Base-by-base conservation (phyloP, 345 rosid species). In the Diplotaxis tenuifolia region DNA sequence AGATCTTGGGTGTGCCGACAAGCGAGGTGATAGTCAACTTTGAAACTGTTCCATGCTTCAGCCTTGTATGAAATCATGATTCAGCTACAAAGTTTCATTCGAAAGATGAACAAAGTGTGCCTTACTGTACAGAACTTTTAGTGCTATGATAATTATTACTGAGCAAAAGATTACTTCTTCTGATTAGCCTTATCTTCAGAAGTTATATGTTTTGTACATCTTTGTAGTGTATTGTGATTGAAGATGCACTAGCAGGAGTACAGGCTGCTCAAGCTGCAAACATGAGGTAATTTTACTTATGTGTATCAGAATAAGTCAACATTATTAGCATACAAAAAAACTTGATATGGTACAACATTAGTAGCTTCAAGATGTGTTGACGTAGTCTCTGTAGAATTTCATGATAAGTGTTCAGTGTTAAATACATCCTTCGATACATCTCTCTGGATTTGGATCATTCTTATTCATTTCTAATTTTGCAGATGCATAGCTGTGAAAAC, bases 211-310 rank as follows among this genome's bases (percentile, higher is more conserved):
- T 63, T 31, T 36, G 31, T 72, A 49, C 70, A 31, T 28, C 76
- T 42, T 73, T 71, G 59, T 76, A 94, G 98, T 91, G 98, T 65
- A 58, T 94, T 79, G 96, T 91, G 65, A 87, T 91, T 80, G 97
- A 94, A 83, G 98, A 94, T 78, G 98, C 98, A 38, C 80, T 89
- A 70, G 97, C 97, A 62, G 98, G 98, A 78, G 89, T 94, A 68
- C 96, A 87, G 80, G 97, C 98, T 68, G 98, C 98, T 28, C 81
- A 86, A 79, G 96, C 97, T 76, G 98, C 98, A 69, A 71, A 82
- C 65, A 94, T 94, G 97, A 89, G 97, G 97, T 94, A 80, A 70
- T 57, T n/a, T 62, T 23, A 54, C 10, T 56, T 20, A 9, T 16
- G 5, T 22, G 59, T 9, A 11, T 19, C 25, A 19, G 27, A 52